Evolutionary conservation across 441 rosid genomes (phyloP).

Genomic region (Pelargonium myrrhifolium): DNA sequence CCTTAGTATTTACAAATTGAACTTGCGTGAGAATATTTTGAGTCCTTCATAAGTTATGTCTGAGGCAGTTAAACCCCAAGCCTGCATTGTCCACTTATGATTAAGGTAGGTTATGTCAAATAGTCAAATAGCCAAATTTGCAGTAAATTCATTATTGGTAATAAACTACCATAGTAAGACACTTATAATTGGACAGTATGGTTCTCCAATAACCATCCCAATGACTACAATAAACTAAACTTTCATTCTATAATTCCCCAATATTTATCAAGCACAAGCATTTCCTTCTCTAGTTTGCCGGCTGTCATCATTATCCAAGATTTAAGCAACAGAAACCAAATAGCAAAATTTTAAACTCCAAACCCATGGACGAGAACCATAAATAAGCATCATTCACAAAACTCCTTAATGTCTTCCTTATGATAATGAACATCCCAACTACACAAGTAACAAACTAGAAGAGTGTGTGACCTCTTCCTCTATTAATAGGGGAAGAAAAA

Average conservation of each 20-base stretch:
- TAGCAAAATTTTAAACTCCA: neutral
- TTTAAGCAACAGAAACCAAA: neutral
- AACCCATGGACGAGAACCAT: neutral
- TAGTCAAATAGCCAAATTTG: neutral
- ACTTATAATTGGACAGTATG: neutral
- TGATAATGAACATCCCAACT: neutral
- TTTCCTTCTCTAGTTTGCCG: neutral
- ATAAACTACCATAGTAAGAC: neutral
- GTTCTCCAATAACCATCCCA: neutral
- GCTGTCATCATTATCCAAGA: neutral
- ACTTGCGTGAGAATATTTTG: neutral
- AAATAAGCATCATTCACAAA: neutral
- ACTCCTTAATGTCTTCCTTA: neutral
- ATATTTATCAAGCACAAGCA: neutral
- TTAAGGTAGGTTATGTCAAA: neutral
- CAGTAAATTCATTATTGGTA: neutral
- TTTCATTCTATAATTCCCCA: neutral
- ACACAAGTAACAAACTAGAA: neutral
- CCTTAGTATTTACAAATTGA: neutral
- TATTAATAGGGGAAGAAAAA: neutral
- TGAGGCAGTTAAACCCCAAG: neutral
- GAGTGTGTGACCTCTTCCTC: neutral
- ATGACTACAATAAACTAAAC: neutral
- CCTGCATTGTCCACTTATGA: neutral
- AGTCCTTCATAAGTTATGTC: too few relatives aligned